These are phyloP conservation scores for Zymoseptoria pseudotritici DNA, from an alignment of 2,329 filamentous ascomycete species.

Conservation along the genomic window DNA sequence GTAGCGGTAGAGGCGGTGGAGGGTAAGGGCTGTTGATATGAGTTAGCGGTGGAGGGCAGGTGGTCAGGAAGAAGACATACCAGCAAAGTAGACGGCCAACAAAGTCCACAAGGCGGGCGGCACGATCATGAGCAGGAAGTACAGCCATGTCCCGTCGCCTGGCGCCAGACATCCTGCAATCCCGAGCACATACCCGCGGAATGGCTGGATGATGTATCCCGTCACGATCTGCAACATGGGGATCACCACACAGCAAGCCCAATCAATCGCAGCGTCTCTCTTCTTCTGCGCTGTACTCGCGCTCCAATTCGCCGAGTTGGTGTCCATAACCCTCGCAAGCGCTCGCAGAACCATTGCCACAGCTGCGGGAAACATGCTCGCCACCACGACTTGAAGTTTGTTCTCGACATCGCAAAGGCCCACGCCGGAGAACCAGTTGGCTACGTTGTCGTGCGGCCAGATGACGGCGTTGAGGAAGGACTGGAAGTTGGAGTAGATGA, in stretches of 20 bases:
- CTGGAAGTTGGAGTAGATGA: constrained; percentile 50
- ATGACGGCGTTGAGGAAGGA: constrained; percentile 55
- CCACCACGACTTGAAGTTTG: constrained; percentile 49
- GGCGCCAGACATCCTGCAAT: constrained; percentile 53
- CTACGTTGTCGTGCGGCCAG: constrained; percentile 53
- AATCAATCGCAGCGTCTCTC: constrained; percentile 43
- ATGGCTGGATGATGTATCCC: constrained; percentile 54
- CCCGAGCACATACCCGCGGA: constrained; percentile 51
- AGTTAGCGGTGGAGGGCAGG: too few species aligned
- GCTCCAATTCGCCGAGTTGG: constrained; percentile 46
- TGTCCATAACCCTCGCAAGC: constrained; percentile 55
- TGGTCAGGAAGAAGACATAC: constrained; percentile 34
- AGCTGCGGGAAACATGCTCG: constrained; percentile 46
- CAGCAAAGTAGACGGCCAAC: constrained; percentile 49
- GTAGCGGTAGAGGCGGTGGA: constrained; percentile 55
- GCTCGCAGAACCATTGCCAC: constrained; percentile 53
- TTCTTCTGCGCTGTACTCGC: constrained; percentile 43
- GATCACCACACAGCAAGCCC: constrained; percentile 48
- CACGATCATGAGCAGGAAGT: constrained; percentile 46
- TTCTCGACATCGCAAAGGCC: constrained; percentile 59
- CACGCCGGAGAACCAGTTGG: constrained; percentile 50
- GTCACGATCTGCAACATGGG: constrained; percentile 49
- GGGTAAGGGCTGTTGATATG: constrained; percentile 44
- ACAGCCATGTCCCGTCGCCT: constrained; percentile 52
- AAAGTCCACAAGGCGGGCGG: constrained; percentile 51